Conservation (phyloP, 139 green algal species). For the Edaphochlamys debaryana region DNA sequence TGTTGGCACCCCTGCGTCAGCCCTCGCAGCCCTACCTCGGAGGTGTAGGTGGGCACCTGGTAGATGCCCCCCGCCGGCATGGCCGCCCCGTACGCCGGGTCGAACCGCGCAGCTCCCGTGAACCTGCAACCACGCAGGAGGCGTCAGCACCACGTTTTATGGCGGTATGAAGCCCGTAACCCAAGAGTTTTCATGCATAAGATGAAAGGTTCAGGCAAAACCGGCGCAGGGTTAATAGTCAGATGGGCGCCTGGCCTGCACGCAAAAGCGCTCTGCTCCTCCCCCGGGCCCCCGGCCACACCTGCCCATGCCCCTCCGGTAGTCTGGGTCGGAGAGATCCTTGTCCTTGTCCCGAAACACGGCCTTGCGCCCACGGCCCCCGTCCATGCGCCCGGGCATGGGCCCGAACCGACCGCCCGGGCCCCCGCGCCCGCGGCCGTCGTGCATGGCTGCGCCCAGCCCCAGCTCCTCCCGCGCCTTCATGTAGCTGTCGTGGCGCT, state of each 20-base stretch:
- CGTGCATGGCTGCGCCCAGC: not conserved
- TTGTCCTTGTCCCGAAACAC: conserved; percentile 49
- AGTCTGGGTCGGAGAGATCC: conserved; percentile 48
- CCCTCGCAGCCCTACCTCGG: not conserved
- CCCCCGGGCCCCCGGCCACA: not conserved
- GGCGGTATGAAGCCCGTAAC: not conserved
- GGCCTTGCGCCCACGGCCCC: conserved; percentile 45
- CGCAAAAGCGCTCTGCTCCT: too few relatives aligned
- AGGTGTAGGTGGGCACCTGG: conserved; percentile 35
- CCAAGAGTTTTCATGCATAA: too few relatives aligned
- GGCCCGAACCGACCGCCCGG: conserved; percentile 1
- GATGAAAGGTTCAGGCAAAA: too few relatives aligned
- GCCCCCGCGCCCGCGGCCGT: conserved; percentile 7
- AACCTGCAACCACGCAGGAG: too few relatives aligned
- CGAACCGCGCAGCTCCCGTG: conserved; percentile 27
- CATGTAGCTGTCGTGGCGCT: conserved; percentile 44
- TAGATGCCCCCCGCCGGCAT: conserved; percentile 27
- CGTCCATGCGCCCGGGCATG: conserved; percentile 4
- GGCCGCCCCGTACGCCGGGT: not conserved
- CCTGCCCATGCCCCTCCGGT: conserved; percentile 36
- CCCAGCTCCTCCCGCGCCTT: conserved; percentile 38
- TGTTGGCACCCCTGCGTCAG: too few relatives aligned
- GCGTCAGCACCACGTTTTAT: too few relatives aligned
- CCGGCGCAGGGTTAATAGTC: too few relatives aligned
- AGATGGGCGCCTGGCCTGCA: too few relatives aligned